Base-by-base conservation (phyloP, 208 protist species). In the Crithidia sp. region DNA sequence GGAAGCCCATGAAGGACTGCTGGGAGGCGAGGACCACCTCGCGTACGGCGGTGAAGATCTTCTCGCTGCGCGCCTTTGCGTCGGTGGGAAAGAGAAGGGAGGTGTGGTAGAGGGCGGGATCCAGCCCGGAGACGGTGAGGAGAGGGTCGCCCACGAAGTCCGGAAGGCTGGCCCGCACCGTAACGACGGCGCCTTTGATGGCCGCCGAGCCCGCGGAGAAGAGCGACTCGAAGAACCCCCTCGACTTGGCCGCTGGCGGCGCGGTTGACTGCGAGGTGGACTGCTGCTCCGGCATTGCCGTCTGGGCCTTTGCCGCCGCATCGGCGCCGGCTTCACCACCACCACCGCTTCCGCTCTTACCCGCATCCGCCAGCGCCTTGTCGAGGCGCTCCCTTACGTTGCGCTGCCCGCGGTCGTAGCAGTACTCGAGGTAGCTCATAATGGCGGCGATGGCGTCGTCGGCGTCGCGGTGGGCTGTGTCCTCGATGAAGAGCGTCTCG, bases 1-100 rank as follows among this genome's bases (percentile, higher is more conserved):
- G 85, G 37, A 90, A 87, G 59, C 82, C 85, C 76, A 90, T 86
- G 72, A 90, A 90, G 64, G 85, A 90, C 77, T 90, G 85, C 71
- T 90, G 85, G 28, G 80, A 83, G 37, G 85, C 85, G 28, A 90
- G 66, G 13, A 90, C 83, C 7, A 84, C 82, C 45, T 87, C 76
- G 7, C 85, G 85, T 40, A 77, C 83, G 19, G 85, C 85, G 9
- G 74, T 47, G 75, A 75, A 90, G 14, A 90, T 72, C 37, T 79
- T 83, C 50, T 45, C 61, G 45, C 80, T 81, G 43, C 79, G 79
- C 14, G 57, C 71, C 17, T 60, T 67, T 44, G 72, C 61, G 58
- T 90, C 80, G 5, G 59, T 37, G 0, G 82, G 55, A 79, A 85
- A 90, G 50, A 83, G 49, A 5, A 60, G 61, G 2, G 71, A 61